phyloP scores from a whole-genome alignment of 495 filamentous ascomycete genomes.

The Penicillium daleae region DNA sequence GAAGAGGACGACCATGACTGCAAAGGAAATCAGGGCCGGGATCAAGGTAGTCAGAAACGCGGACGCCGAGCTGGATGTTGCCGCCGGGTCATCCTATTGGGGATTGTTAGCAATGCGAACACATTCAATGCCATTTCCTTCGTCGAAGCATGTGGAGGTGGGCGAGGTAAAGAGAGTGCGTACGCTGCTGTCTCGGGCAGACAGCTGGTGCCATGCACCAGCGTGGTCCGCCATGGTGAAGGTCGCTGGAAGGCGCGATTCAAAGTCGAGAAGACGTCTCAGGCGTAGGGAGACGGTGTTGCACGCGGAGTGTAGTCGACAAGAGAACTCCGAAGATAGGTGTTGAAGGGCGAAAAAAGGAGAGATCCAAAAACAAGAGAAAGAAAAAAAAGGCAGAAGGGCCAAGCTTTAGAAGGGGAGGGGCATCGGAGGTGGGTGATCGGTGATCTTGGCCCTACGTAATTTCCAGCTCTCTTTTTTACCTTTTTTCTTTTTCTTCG shows the following conservation, averaged over 20 bases:
- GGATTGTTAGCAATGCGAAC: slow-evolving; percentile 7
- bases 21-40: slow-evolving; percentile 49
- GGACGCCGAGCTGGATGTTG: slow-evolving; percentile 52
- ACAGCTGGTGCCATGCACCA: slow-evolving; percentile 34
- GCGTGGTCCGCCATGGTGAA: slow-evolving; percentile 35
- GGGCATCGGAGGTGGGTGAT: slow-evolving; percentile 21
- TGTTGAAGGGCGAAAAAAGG: neutral
- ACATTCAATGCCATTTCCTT: neutral
- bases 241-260: slow-evolving; percentile 1
- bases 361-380: slow-evolving; percentile 10
- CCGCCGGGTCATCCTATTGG: slow-evolving; percentile 22
- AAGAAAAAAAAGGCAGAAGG: slow-evolving; percentile 14
- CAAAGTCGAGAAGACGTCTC: slow-evolving; percentile 6
- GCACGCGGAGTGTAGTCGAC: neutral
- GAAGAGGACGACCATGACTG: slow-evolving; percentile 75
- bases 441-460: slow-evolving; percentile 32
- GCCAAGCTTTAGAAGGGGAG: slow-evolving; percentile 28
- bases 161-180: neutral
- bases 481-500: slow-evolving; percentile 7
- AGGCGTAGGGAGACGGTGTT: slow-evolving; percentile 1
- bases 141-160: neutral
- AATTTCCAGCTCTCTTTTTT: slow-evolving; percentile 13
- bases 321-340: neutral
- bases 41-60: slow-evolving; percentile 71
- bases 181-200: slow-evolving; percentile 22